Evolutionary conservation across 805 yeast genomes (phyloP).

Genomic region (Lachancea dasiensis): DNA sequence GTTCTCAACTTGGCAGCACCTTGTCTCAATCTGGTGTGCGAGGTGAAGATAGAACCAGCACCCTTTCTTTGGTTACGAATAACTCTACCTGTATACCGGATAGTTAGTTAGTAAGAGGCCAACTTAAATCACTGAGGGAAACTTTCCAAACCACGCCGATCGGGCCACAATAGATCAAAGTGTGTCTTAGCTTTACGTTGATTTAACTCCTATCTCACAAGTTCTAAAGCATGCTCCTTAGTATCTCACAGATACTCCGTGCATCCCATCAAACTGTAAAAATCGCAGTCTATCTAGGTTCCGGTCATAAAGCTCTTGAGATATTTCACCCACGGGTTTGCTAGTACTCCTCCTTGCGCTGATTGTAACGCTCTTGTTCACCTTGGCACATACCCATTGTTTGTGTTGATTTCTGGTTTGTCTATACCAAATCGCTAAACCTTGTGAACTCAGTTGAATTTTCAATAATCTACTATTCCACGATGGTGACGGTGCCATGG

Average conservation of each 20-base stretch:
- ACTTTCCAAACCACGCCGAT: too few relatives aligned
- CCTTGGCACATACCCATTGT: slow-evolving; percentile 34
- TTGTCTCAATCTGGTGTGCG: slow-evolving; percentile 99
- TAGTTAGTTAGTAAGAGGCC: slow-evolving; percentile 18
- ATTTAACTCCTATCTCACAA: too few relatives aligned
- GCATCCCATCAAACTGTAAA: too few relatives aligned
- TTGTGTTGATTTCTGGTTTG: slow-evolving; percentile 31
- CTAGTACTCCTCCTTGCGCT: too few relatives aligned
- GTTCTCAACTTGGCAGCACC: slow-evolving; percentile 99
- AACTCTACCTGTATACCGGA: slow-evolving; percentile 75
- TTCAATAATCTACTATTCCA: background rate
- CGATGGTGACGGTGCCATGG: slow-evolving; percentile 5
- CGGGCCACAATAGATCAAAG: too few relatives aligned
- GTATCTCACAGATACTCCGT: too few relatives aligned
- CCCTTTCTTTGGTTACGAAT: slow-evolving; percentile 99
- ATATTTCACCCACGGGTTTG: too few relatives aligned
- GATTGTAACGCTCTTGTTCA: too few relatives aligned
- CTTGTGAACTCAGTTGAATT: slow-evolving; percentile 1
- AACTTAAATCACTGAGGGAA: background rate
- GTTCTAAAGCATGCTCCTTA: too few relatives aligned
- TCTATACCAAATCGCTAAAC: slow-evolving; percentile 6
- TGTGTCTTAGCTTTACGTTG: too few relatives aligned
- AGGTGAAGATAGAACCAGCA: slow-evolving; percentile 99
- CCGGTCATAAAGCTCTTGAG: too few relatives aligned
- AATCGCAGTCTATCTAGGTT: too few relatives aligned